A percentile compares a stretch with the other conserved stretches of the same genome.
phyloP scores from a whole-genome alignment of 2,329 filamentous ascomycete genomes.

The Biscogniauxia sp. region DNA sequence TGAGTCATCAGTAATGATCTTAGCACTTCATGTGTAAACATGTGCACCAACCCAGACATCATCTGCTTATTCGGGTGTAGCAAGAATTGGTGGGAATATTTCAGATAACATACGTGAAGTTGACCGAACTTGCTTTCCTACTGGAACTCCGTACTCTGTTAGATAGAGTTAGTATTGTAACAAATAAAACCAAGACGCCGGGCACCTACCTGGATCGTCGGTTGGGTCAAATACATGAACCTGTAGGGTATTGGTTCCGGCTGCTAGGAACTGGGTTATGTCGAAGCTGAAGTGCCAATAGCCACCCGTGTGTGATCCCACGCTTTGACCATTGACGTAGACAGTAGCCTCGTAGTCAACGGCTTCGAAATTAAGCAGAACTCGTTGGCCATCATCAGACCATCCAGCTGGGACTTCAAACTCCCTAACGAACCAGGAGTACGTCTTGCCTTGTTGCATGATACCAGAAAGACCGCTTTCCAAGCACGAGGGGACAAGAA shows the following conservation, averaged over 20 bases:
- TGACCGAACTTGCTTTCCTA: constrained; percentile 61
- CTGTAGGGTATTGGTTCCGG: constrained; percentile 54
- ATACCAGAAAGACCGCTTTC: constrained; percentile 49
- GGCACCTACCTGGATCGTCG: constrained; percentile 39
- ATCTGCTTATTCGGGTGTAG: background rate
- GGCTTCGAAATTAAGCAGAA: constrained; percentile 57
- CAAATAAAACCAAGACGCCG: background rate
- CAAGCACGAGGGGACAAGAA: constrained; percentile 43
- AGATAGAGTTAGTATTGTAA: background rate
- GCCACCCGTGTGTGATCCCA: constrained; percentile 55
- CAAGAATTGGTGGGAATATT: background rate
- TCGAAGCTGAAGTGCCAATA: constrained; percentile 63
- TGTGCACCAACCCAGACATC: too few species aligned
- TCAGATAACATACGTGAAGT: constrained; percentile 58
- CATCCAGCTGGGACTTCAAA: constrained; percentile 50
- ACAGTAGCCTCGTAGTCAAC: constrained; percentile 58
- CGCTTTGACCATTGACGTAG: constrained; percentile 54
- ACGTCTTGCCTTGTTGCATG: constrained; percentile 39
- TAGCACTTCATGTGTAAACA: background rate
- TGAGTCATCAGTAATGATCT: background rate
- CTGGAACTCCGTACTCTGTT: constrained; percentile 52
- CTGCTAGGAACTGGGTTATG: constrained; percentile 46
- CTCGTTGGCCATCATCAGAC: constrained; percentile 34
- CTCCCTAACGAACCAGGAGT: constrained; percentile 50
- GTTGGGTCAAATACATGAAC: constrained; percentile 69